phyloP scores from a whole-genome alignment of 805 yeast species.

The Lachancea mirantina region DNA sequence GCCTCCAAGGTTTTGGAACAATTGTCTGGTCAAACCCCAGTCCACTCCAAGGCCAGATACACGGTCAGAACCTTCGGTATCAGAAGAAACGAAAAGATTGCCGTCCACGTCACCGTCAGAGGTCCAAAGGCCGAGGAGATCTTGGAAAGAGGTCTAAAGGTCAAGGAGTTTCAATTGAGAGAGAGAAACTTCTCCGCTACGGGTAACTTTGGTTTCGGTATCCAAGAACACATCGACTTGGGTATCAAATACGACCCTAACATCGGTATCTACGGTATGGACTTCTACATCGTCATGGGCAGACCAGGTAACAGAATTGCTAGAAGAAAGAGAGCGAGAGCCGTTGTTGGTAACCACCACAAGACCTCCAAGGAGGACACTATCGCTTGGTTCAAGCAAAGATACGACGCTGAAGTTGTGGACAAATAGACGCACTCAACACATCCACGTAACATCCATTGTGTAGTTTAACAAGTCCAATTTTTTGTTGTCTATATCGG shows the following conservation, averaged over 20 bases:
- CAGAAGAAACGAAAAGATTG: constrained; percentile 99
- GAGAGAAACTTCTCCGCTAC: constrained; percentile 94
- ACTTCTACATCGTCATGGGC: constrained; percentile 98
- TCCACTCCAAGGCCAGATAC: constrained; percentile 99
- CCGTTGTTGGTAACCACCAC: constrained; percentile 88
- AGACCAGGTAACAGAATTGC: constrained; percentile 99
- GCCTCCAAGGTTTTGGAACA: constrained; percentile 99
- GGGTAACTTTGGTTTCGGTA: constrained; percentile 99
- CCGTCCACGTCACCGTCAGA: constrained; percentile 98
- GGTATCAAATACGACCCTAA: constrained; percentile 99
- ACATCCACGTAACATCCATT: constrained; percentile 2
- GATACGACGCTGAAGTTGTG: constrained; percentile 97
- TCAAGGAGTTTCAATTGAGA: constrained; percentile 97
- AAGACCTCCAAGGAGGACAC: constrained; percentile 87
- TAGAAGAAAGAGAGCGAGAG: constrained; percentile 94
- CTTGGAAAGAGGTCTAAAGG: constrained; percentile 99
- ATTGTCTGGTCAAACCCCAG: constrained; percentile 99
- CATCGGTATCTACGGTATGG: constrained; percentile 99
- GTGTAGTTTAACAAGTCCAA: background rate
- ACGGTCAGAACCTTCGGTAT: constrained; percentile 99
- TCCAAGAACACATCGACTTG: constrained; percentile 98
- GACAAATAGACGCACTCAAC: constrained; percentile 46
- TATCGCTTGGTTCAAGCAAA: constrained; percentile 98
- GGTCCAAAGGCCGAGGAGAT: constrained; percentile 99
- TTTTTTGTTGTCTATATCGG: background rate